Base-by-base conservation (phyloP, 441 rosid genomes). In the Erodium moschatum region DNA sequence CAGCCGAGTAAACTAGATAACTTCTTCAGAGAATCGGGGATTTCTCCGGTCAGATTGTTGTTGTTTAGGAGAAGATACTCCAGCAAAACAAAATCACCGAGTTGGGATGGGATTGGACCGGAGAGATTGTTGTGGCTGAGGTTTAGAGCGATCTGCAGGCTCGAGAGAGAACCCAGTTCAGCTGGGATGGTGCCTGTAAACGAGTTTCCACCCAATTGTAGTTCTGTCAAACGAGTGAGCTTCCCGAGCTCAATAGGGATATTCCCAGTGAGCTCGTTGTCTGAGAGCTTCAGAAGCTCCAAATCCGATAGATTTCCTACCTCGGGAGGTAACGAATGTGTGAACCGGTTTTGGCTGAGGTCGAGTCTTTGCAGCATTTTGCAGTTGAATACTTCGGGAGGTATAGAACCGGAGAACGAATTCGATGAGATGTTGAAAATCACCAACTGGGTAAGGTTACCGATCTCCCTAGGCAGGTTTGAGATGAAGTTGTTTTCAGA, bases 71-170 rank as follows among this genome's bases (percentile, higher is more conserved):
- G 72, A 42, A 94, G 93, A 67, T 78, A 86, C 76, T 82, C 91
- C 52, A 94, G 78, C 65, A 88, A 74, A 71, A 75, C 70, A 70
- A 94, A 97, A 75, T 84, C 78, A 46, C 97, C 96, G 8, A 94
- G 88, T 82, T 87, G 89, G 0, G 80, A 76, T 0, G 99, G 97
- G 70, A 94, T 86, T 15, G 74, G 72, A 16, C 99, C 90, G 19
- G 78, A 75, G 70, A 91, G 86, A 15, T 75, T 75, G 62, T 94
- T 94, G 76, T 83, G 71, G 72, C 99, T 91, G 73, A 94, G 86
- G 80, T 94, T 91, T 92, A 91, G 73, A 29, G 96, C 97, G 71
- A 94, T 94, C 74, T 91, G 97, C 75, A 94, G 82, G 85, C 97
- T 86, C 6, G 97, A 88, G 71, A 94, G 91, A 56, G 73, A 77